These are phyloP conservation scores for Microbotryum saponariae DNA, from an alignment of 1,284 basidiomycete genomes.

Conservation along the genomic window DNA sequence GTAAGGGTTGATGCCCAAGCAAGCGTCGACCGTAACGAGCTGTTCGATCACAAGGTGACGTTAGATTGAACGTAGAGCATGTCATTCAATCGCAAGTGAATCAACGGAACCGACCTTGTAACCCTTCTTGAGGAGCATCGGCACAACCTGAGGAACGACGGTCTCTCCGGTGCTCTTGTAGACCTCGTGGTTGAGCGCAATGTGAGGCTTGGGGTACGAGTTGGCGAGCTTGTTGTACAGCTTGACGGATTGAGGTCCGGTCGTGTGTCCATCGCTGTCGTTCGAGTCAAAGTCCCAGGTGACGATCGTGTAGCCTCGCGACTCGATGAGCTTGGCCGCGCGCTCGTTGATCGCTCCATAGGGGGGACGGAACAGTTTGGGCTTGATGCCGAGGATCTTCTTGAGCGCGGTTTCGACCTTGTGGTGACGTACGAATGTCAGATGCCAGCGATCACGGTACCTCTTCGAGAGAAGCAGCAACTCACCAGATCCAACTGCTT, in stretches of 20 bases:
- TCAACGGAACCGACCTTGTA: conserved; percentile 8
- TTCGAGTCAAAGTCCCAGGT: conserved; percentile 33
- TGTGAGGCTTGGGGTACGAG: conserved; percentile 10
- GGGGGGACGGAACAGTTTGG: conserved; percentile 34
- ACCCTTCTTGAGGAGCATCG: conserved; percentile 23
- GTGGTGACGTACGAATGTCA: too few relatives aligned
- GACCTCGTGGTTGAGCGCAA: conserved; percentile 32
- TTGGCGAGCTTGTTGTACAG: conserved; percentile 16
- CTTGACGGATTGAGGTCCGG: conserved; percentile 6
- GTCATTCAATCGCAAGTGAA: too few relatives aligned
- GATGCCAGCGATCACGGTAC: too few relatives aligned
- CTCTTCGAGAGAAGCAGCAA: too few relatives aligned
- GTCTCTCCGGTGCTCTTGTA: conserved; percentile 18
- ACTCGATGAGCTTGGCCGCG: conserved; percentile 27
- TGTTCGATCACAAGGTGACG: too few relatives aligned
- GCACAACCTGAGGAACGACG: conserved; percentile 26
- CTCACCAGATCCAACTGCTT: conserved; percentile 27
- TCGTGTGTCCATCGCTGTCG: conserved; percentile 19
- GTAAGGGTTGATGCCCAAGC: conserved; percentile 31
- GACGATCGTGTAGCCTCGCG: conserved; percentile 29
- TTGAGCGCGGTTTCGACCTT: conserved; percentile 30
- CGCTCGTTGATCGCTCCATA: conserved; percentile 30
- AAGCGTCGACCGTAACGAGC: conserved; percentile 30
- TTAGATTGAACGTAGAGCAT: too few relatives aligned
- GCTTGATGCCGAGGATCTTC: conserved; percentile 38